Evolutionary conservation across 1,284 basidiomycete genomes (phyloP).

Genomic region (Rhodofomes roseus): DNA sequence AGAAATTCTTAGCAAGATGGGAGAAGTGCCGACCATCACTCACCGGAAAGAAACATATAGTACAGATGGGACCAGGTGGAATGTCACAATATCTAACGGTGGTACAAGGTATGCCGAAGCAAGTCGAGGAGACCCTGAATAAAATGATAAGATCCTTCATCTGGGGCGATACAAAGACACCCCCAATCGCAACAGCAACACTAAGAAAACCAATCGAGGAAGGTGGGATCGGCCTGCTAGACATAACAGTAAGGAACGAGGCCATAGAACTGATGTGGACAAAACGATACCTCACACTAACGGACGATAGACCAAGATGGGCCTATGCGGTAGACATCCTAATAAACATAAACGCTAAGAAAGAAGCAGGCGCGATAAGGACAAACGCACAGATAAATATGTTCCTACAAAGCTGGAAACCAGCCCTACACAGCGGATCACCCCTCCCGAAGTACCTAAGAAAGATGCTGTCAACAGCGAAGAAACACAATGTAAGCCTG

Average conservation of each 20-base stretch:
- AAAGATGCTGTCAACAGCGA: too few species aligned
- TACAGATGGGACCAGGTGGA: slow-evolving; percentile 19
- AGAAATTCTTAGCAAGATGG: slow-evolving; percentile 16
- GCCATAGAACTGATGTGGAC: not conserved
- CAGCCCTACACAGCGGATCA: too few species aligned
- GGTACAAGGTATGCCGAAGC: slow-evolving; percentile 22
- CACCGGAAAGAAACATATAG: slow-evolving; percentile 13
- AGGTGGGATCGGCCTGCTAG: not conserved
- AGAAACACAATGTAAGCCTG: too few species aligned
- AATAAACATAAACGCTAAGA: not conserved
- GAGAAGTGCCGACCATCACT: slow-evolving; percentile 10
- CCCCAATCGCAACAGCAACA: not conserved
- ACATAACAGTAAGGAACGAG: not conserved
- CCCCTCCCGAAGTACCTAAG: too few species aligned
- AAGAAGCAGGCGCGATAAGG: too few species aligned
- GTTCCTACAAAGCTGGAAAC: too few species aligned
- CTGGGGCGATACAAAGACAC: not conserved
- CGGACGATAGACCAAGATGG: not conserved
- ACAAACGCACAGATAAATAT: too few species aligned
- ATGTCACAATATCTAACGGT: slow-evolving; percentile 24
- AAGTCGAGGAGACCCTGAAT: not conserved
- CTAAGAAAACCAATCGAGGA: not conserved
- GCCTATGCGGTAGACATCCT: not conserved
- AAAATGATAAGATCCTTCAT: not conserved
- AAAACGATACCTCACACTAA: not conserved